These are phyloP conservation scores for Pinguiococcus pyrenoidosus DNA, from an alignment of 108 stramenopile genomes.

Conservation along the genomic window DNA sequence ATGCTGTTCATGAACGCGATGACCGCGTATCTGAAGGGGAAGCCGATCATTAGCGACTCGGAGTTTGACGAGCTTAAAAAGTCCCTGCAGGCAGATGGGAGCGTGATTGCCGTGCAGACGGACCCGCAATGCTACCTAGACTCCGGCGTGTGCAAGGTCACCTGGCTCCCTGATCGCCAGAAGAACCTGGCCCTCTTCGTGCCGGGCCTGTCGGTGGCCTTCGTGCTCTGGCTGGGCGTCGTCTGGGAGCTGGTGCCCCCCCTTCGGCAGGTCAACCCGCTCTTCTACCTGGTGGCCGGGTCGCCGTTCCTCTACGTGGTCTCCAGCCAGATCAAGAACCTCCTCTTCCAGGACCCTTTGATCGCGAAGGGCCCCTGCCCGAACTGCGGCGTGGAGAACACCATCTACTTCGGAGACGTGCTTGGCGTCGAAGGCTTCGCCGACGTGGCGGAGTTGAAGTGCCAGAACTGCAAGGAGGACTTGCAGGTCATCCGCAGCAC, in stretches of 20 bases:
- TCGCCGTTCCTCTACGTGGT: constrained; percentile 42
- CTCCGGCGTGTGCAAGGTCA: constrained; percentile 72
- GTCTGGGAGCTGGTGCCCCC: constrained; percentile 57
- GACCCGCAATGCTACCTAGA: constrained; percentile 92
- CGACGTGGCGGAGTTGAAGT: constrained; percentile 58
- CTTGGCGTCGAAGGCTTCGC: constrained; percentile 70
- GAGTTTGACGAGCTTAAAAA: constrained; percentile 72
- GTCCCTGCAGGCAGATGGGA: constrained; percentile 59
- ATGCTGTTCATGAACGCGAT: constrained; percentile 64
- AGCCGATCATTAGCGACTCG: constrained; percentile 54
- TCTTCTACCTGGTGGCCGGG: constrained; percentile 56
- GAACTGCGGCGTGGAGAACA: constrained; percentile 57
- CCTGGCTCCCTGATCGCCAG: too few species aligned
- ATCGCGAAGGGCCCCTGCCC: constrained; percentile 87
- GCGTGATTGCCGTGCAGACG: constrained; percentile 58
- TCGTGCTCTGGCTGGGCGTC: constrained; percentile 20
- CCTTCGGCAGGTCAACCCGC: constrained; percentile 51
- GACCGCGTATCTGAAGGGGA: constrained; percentile 71
- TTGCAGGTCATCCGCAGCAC: constrained; percentile 64
- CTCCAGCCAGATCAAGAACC: constrained; percentile 12
- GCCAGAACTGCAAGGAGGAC: constrained; percentile 62
- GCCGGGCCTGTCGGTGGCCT: too few species aligned
- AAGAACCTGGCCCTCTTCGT: too few species aligned
- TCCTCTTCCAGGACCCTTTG: constrained; percentile 36
- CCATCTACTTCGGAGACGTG: constrained; percentile 82